Conservation (phyloP, 495 filamentous ascomycete genomes). For the Penicillium riverlandense region DNA sequence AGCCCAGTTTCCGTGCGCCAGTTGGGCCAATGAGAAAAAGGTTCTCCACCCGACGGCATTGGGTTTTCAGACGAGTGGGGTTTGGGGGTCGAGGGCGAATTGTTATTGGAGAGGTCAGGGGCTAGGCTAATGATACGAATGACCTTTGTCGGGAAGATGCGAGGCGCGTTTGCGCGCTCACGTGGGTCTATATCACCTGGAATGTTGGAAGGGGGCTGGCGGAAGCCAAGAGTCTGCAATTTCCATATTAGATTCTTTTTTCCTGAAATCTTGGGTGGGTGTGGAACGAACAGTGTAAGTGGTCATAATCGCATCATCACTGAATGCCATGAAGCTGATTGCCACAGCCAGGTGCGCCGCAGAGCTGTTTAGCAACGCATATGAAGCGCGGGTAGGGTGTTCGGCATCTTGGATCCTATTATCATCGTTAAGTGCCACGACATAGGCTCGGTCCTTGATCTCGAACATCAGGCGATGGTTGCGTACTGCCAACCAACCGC, state of each 20-base stretch:
- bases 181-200: constrained; percentile 7
- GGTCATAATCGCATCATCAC: constrained; percentile 33
- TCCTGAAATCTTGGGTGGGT: background rate
- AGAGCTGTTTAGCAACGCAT: constrained; percentile 27
- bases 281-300: constrained; percentile 27
- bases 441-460: constrained; percentile 30
- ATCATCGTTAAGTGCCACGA: constrained; percentile 28
- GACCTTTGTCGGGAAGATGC: constrained; percentile 31
- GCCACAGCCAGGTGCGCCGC: constrained; percentile 29
- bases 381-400: constrained; percentile 21
- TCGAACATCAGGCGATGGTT: constrained; percentile 38
- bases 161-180: constrained; percentile 13
- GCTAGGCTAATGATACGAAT: constrained; percentile 31
- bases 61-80: background rate
- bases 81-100: background rate
- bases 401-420: constrained; percentile 22
- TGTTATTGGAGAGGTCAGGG: constrained; percentile 10
- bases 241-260: constrained; percentile 3
- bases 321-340: constrained; percentile 33
- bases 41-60: background rate
- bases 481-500: constrained; percentile 33
- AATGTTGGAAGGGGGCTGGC: constrained; percentile 13
- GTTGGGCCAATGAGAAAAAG: constrained; percentile 1
- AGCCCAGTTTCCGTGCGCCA: constrained; percentile 14
- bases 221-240: constrained; percentile 29